Evolutionary conservation across 2,329 filamentous ascomycete genomes (phyloP).

Genomic region (Diplodia corticola): DNA sequence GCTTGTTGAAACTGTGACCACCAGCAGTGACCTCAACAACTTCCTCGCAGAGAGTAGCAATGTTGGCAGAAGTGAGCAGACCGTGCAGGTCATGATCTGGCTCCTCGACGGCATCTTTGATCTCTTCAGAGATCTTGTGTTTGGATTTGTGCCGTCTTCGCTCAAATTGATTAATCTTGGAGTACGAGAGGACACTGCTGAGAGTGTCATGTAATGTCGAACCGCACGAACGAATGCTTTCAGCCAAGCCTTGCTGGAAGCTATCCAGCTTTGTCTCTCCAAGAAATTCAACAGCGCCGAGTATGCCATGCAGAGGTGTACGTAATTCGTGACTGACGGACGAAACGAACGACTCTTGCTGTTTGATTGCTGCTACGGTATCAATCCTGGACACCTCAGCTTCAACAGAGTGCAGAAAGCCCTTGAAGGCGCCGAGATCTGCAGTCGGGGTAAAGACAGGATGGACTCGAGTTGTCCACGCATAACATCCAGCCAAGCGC

Average conservation of each 20-base stretch:
- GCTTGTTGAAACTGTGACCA: conserved; percentile 17
- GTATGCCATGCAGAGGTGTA: conserved; percentile 19
- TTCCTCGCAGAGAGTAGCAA: conserved; percentile 17
- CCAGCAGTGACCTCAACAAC: conserved; percentile 15
- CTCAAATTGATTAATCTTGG: conserved; percentile 35
- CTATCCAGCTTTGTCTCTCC: conserved; percentile 26
- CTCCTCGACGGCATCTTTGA: conserved; percentile 10
- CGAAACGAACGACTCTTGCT: conserved; percentile 38
- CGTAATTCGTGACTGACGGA: conserved; percentile 43
- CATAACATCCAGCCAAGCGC: conserved; percentile 27
- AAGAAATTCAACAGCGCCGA: conserved; percentile 24
- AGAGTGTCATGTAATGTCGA: conserved; percentile 46
- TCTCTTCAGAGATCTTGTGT: conserved; percentile 19
- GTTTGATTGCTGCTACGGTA: conserved; percentile 21
- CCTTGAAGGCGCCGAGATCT: conserved; percentile 25
- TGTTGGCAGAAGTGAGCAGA: conserved; percentile 3
- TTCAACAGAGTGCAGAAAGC: conserved; percentile 25
- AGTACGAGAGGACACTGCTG: conserved; percentile 34
- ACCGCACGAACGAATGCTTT: conserved; percentile 42
- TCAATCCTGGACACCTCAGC: conserved; percentile 22
- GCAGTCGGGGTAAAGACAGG: conserved; percentile 26
- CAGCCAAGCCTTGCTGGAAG: conserved; percentile 19
- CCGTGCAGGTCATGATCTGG: conserved; percentile 13
- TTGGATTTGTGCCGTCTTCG: conserved; percentile 26
- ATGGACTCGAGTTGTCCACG: conserved; percentile 24